Evolutionary conservation across 2,329 filamentous ascomycete species (phyloP), one percentile per base, ranked within the genome.

Genomic region (Venturia asperata): DNA sequence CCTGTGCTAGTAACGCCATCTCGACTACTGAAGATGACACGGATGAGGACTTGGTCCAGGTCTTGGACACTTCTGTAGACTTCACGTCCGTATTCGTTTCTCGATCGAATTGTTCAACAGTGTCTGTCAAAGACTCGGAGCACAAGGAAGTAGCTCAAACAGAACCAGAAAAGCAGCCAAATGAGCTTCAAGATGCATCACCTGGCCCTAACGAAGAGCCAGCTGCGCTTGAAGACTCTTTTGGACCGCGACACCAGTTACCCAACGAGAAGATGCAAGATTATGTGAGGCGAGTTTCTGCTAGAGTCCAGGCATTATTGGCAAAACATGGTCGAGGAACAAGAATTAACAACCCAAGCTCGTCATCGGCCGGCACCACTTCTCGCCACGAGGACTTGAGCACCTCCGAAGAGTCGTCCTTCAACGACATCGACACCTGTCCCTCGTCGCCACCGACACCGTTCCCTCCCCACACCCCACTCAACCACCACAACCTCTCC

Each of bases 41-140:
- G 21, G 47, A 27, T 52, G 52, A 37, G 15, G 30, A 11, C 30
- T 21, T 13, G 6, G 9, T 37, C 30, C 52, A 58, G 7, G 30
- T 34, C 15, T 37, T 58, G 27, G 52, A 58, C 52, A 58, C 52
- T n/a, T 39, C 52, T 37, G 52, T 58, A 21, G 52, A 58, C 30
- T 58, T 58, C 9, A 37, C 52, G 5, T 58, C 52, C 15, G 27
- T 15, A n/a, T n/a, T 17, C 52, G 52, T 58, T 11, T 58, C 52
- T 37, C 27, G 52, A 39, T 58, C 52, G 24, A 37, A 27, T 37
- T 58, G 15, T 15, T 21, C 52, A 58, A 37, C 52, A 37, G 21
- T 52, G 47, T 58, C 30, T 34, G 7, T 58, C 27, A 37, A n/a
- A n/a, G 6, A n/a, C 27, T n/a, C 9, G 15, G 30, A 11, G 52